Evolutionary conservation across 2,329 filamentous ascomycete species (phyloP).

Genomic region (Colletotrichum eremochloae): DNA sequence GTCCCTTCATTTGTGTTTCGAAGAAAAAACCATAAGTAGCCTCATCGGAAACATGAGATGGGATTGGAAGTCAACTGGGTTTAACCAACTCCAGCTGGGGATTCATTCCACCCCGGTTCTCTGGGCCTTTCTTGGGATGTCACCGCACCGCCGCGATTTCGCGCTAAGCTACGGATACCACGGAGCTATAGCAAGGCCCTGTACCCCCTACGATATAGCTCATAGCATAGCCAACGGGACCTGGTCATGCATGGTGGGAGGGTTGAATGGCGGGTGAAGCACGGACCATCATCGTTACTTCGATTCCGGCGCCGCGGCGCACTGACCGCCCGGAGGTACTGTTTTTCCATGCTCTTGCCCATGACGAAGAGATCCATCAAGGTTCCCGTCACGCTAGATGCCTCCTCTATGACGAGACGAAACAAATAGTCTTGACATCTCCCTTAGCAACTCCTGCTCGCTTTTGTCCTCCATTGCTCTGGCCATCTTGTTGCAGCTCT

Average conservation of each 20-base stretch:
- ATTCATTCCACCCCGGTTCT: not conserved
- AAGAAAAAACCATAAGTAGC: not conserved
- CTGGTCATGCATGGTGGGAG: no score
- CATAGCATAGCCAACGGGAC: no score
- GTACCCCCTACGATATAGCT: no score
- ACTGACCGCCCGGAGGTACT: slow-evolving; percentile 16
- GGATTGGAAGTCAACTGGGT: not conserved
- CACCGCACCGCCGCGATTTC: slow-evolving; percentile 21
- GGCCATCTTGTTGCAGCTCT: not conserved
- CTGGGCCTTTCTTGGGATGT: slow-evolving; percentile 9
- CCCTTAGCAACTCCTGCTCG: slow-evolving; percentile 8
- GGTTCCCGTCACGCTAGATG: slow-evolving; percentile 36
- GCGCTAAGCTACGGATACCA: not conserved
- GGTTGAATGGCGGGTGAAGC: not conserved
- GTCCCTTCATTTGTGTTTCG: not conserved
- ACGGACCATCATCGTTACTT: slow-evolving; percentile 9
- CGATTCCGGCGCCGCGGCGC: slow-evolving; percentile 6
- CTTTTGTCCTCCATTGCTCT: not conserved
- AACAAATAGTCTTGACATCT: slow-evolving; percentile 14
- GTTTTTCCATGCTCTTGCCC: slow-evolving; percentile 32
- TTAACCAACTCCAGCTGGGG: not conserved
- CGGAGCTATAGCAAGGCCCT: no score
- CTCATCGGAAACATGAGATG: not conserved
- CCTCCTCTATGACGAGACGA: slow-evolving; percentile 33
- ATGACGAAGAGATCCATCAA: slow-evolving; percentile 33